These are phyloP conservation scores for Cladobotryum protrusum DNA, from an alignment of 2,329 filamentous ascomycete species.

Conservation along the genomic window DNA sequence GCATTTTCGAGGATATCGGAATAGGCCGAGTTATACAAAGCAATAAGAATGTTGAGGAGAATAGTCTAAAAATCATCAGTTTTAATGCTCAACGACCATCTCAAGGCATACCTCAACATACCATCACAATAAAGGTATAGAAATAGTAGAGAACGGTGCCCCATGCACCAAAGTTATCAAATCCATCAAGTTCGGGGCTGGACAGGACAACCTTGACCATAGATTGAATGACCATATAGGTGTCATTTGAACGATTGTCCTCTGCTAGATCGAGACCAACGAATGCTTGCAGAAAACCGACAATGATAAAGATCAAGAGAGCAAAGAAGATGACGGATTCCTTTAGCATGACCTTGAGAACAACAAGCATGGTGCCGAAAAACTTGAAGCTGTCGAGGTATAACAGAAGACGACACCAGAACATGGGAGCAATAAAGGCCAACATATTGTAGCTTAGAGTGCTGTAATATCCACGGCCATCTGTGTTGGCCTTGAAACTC, in stretches of 20 bases:
- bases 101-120: conserved; percentile 31
- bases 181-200: conserved; percentile 80
- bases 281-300: conserved; percentile 90
- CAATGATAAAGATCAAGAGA: conserved; percentile 72
- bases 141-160: conserved; percentile 94
- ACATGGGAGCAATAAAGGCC: conserved; percentile 90
- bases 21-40: conserved; percentile 94
- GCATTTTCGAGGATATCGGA: conserved; percentile 92
- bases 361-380: conserved; percentile 97
- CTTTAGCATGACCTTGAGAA: conserved; percentile 92
- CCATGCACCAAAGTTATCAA: conserved; percentile 87
- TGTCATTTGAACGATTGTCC: conserved; percentile 61
- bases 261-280: conserved; percentile 84
- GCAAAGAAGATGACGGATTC: conserved; percentile 96
- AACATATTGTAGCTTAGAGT: conserved; percentile 87
- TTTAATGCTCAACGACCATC: background rate
- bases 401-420: conserved; percentile 87
- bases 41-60: conserved; percentile 91
- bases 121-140: conserved; percentile 97
- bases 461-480: conserved; percentile 58
- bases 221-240: conserved; percentile 66
- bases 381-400: conserved; percentile 93
- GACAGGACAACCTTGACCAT: conserved; percentile 92
- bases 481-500: conserved; percentile 45
- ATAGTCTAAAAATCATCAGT: conserved; percentile 42